Base-by-base conservation (phyloP, 495 filamentous ascomycete species). In the Penicillium salamii region DNA sequence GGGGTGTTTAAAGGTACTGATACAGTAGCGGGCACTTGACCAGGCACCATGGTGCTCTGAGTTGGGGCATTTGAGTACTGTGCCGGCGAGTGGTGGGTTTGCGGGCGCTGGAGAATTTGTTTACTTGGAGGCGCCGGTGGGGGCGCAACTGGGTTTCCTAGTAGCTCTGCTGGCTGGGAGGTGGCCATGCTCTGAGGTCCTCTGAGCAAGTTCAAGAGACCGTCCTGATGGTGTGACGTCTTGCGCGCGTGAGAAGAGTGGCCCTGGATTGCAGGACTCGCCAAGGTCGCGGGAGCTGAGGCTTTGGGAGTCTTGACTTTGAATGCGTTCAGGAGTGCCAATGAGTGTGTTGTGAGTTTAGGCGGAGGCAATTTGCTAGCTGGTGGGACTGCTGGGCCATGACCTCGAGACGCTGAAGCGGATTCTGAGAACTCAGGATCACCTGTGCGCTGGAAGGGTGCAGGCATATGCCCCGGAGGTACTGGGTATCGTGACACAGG, bases 291-390 rank as follows among this genome's bases (percentile, higher is more conserved):
- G 34, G 74, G 63, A 23, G 62, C 52, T 11, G 63, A 48, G 9
- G 61, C 55, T 13, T 67, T 63, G 1, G 68, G 58, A 3, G 68
- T 59, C 29, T 70, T 64, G 15, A 65, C 65, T 61, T 85, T 89
- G 64, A 89, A 86, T 2, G 83, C 74, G 58, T 78, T 83, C 36
- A 90, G 65, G 5, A 90, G 62, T 21, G 81, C 76, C 43, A 82
- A 68, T 4, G 83, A 80, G 59, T 90, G 86, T 32, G 70, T 77
- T 7, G 69, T 86, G 32, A 90, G 72, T 55, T 84, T 81, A 6
- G 82, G 85, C 31, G 77, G 68, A 9, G 79, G 81, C 19, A 81
- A 57, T 40, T 80, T 77, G 58, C 73, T 80, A 31, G 83, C 78
- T 52, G 78, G 71, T 26, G 82, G 79, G 35, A 81, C 67, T 39